phyloP scores from a whole-genome alignment of 2,329 filamentous ascomycete species.

The Aspergillus pseudoglaucus region DNA sequence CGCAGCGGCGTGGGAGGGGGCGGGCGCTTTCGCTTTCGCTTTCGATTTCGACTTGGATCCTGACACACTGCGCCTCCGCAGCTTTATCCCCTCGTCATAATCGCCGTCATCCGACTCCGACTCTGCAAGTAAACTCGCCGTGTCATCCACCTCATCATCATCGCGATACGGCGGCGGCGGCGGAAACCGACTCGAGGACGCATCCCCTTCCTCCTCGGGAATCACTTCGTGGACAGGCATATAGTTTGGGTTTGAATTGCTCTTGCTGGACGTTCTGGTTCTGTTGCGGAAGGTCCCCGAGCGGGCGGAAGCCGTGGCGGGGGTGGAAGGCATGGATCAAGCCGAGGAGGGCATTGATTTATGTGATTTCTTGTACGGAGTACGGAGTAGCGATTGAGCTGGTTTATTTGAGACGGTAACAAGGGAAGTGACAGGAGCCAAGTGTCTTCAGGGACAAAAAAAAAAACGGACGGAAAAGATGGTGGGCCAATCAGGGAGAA shows the following conservation, averaged over 20 bases:
- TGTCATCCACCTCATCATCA: slow-evolving; percentile 5
- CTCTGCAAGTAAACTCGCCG: background rate
- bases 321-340: slow-evolving; percentile 1
- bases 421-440: background rate
- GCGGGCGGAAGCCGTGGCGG: slow-evolving; percentile 1
- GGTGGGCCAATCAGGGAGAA: background rate
- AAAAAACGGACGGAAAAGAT: background rate
- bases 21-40: slow-evolving; percentile 4
- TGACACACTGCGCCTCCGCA: background rate
- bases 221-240: slow-evolving; percentile 13
- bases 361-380: no score
- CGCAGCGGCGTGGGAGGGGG: slow-evolving; percentile 3
- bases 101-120: background rate
- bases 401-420: no score
- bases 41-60: slow-evolving; percentile 11
- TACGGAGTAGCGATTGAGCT: no score
- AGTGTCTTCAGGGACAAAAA: background rate
- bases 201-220: slow-evolving; percentile 10
- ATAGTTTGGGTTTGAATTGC: slow-evolving; percentile 4
- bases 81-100: background rate
- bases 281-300: slow-evolving; percentile 3
- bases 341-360: background rate
- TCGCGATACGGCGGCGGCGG: slow-evolving; percentile 1
- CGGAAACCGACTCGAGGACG: background rate
- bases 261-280: background rate